Evolutionary conservation across 2,329 filamentous ascomycete species (phyloP).

Genomic region (Aspergillus flavus): DNA sequence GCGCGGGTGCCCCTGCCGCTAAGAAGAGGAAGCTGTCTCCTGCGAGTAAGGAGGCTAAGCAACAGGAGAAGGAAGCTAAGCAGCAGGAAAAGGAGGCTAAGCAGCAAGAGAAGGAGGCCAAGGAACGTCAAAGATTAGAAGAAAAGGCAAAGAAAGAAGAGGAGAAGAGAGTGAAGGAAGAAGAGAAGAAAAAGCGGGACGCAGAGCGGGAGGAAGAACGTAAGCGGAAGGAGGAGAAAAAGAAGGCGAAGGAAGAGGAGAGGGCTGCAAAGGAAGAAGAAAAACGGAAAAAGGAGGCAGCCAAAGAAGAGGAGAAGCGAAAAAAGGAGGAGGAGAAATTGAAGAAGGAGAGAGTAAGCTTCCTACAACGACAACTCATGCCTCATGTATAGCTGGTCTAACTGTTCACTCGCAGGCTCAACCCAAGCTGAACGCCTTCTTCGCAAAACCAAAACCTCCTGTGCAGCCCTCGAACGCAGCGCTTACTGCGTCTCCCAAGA

Average conservation of each 20-base stretch:
- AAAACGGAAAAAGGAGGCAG: constrained; percentile 44
- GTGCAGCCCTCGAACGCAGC: constrained; percentile 23
- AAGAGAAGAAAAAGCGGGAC: constrained; percentile 45
- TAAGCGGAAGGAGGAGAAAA: constrained; percentile 39
- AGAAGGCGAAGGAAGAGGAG: constrained; percentile 49
- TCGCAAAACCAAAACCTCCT: constrained; percentile 45
- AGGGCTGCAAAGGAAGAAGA: constrained; percentile 52
- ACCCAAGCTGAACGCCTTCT: constrained; percentile 55
- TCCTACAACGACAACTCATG: constrained; percentile 6
- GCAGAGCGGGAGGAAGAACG: constrained; percentile 36
- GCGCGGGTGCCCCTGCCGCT: constrained; percentile 16
- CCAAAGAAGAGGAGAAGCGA: constrained; percentile 46
- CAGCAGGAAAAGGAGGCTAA: constrained; percentile 30
- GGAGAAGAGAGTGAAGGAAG: constrained; percentile 43
- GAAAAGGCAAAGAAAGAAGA: constrained; percentile 24
- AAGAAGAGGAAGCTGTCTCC: constrained; percentile 39
- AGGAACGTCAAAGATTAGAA: constrained; percentile 27
- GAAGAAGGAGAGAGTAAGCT: constrained; percentile 48
- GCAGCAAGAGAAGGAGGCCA: constrained; percentile 26
- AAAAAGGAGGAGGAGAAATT: constrained; percentile 50
- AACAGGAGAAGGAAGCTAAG: constrained; percentile 27
- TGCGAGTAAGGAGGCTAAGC: constrained; percentile 29
- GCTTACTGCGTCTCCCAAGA: constrained; percentile 34
- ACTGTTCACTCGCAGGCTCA: constrained; percentile 46
- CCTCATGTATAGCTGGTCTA: constrained; percentile 18